Evolutionary conservation across 164 flowering plant genomes (phyloP).

Genomic region (Dillenia suffruticosa): DNA sequence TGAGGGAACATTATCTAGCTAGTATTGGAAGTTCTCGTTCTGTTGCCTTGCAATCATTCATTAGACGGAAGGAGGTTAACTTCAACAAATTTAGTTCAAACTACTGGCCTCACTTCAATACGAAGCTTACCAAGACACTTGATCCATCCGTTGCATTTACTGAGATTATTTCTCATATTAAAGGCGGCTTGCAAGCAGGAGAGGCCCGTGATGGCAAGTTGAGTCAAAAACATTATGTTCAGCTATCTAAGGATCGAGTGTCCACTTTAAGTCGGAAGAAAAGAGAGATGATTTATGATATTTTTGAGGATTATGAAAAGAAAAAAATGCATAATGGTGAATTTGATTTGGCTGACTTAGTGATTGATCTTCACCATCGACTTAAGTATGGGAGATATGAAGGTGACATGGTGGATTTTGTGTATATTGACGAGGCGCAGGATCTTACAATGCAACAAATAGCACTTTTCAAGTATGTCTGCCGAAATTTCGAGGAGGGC

Average conservation of each 20-base stretch:
- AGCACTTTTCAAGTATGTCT: conserved; percentile 59
- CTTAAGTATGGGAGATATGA: conserved; percentile 25
- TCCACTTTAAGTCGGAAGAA: conserved; percentile 35
- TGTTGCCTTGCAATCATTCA: conserved; percentile 36
- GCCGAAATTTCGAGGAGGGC: conserved; percentile 61
- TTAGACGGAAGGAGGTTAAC: conserved; percentile 49
- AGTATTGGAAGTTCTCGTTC: conserved; percentile 24
- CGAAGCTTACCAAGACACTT: conserved; percentile 40
- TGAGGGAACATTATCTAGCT: conserved; percentile 14
- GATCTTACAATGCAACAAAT: conserved; percentile 82
- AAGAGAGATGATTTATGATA: conserved; percentile 49
- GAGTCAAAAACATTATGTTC: conserved; percentile 37
- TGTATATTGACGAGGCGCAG: conserved; percentile 83
- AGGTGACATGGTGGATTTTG: conserved; percentile 59
- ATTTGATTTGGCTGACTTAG: conserved; percentile 73
- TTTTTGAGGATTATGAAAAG: conserved; percentile 60
- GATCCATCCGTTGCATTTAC: conserved; percentile 65
- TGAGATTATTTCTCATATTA: conserved; percentile 74
- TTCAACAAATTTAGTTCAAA: conserved; percentile 45
- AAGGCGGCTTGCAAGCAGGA: conserved; percentile 45
- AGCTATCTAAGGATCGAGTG: conserved; percentile 36
- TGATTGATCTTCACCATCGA: conserved; percentile 57
- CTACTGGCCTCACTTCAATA: conserved; percentile 80
- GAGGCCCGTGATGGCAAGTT: conserved; percentile 32
- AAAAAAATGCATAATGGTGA: conserved; percentile 48